Evolutionary conservation across 2,329 filamentous ascomycete genomes (phyloP).

Genomic region (Lachnellula occidentalis): DNA sequence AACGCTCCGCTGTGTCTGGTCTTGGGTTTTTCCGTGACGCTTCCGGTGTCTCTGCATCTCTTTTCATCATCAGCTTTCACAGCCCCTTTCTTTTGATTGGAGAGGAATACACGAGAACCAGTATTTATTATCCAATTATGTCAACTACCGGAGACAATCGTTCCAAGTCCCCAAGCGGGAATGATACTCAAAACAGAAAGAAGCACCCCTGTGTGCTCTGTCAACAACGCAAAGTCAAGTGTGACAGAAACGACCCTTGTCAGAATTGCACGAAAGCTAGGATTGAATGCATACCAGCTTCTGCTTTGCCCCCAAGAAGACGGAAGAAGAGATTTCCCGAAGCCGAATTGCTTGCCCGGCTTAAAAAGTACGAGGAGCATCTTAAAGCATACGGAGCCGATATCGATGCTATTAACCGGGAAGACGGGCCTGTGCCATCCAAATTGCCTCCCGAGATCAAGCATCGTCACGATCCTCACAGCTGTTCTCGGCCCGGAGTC

Average conservation of each 20-base stretch:
- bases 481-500: no score
- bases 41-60: no score
- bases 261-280: conserved; percentile 24
- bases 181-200: not conserved
- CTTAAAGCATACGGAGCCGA: conserved; percentile 23
- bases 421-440: not conserved
- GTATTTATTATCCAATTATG: not conserved
- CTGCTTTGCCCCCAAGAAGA: conserved; percentile 18
- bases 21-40: no score
- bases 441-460: not conserved
- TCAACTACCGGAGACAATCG: not conserved
- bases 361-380: conserved; percentile 24
- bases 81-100: not conserved
- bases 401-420: conserved; percentile 22
- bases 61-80: not conserved
- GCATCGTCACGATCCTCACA: no score
- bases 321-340: conserved; percentile 26
- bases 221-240: conserved; percentile 27
- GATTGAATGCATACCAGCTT: conserved; percentile 21
- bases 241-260: conserved; percentile 25
- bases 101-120: not conserved
- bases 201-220: conserved; percentile 25
- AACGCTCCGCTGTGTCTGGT: not conserved
- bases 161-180: not conserved
- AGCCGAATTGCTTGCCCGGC: conserved; percentile 23